A percentile compares a stretch with the other conserved stretches of the same genome.
Evolutionary conservation across 345 rosid species (phyloP).

Genomic region (Rhodomyrtus tomentosa): DNA sequence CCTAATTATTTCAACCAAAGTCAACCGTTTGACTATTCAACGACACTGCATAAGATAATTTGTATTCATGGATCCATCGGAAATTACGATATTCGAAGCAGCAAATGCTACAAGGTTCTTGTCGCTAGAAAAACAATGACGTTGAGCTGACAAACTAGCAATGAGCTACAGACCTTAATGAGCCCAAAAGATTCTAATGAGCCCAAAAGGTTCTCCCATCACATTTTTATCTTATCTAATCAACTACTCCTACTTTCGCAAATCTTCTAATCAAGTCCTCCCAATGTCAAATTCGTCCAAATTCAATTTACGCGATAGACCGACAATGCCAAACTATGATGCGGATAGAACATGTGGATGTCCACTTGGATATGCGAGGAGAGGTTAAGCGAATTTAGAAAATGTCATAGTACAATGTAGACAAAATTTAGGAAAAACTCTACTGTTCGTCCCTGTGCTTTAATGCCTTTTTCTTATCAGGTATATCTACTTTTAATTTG

Average conservation of each 20-base stretch:
- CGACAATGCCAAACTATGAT: not conserved
- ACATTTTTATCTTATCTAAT: not conserved
- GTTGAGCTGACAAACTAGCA: not conserved
- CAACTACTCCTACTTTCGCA: not conserved
- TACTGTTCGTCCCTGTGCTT: not conserved
- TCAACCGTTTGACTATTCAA: not conserved
- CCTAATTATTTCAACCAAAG: not conserved
- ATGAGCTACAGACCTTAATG: not conserved
- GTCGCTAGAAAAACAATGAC: not conserved
- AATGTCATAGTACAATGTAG: not conserved
- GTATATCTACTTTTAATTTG: not conserved
- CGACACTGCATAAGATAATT: not conserved
- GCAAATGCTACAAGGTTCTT: not conserved
- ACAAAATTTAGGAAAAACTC: not conserved
- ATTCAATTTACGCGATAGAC: not conserved
- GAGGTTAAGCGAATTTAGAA: not conserved
- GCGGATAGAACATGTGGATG: not conserved
- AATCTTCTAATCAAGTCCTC: not conserved
- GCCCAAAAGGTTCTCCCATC: not conserved
- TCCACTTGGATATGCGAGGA: not conserved
- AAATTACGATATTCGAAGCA: not conserved
- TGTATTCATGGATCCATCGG: not conserved
- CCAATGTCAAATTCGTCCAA: not conserved
- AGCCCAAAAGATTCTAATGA: not conserved
- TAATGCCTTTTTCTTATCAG: not conserved